Conservation (phyloP, 2,329 filamentous ascomycete genomes). For the Fonsecaea monophora region DNA sequence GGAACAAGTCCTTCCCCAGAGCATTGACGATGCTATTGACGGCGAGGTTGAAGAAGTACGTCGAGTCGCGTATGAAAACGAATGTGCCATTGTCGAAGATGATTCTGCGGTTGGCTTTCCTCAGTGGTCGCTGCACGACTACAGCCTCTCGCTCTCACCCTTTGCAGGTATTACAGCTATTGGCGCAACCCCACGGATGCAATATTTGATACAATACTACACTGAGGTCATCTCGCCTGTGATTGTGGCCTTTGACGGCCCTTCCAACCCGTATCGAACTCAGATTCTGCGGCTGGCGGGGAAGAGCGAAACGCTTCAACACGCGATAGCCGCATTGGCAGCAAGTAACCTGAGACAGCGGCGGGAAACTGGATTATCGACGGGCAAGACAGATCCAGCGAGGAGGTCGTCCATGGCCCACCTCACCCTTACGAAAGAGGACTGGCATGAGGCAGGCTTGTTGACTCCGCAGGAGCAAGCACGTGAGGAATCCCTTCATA, state of each 20-base stretch:
- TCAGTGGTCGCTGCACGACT: conserved; percentile 22
- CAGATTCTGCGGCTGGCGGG: conserved; percentile 80
- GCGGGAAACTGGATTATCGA: conserved; percentile 62
- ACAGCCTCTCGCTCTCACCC: conserved; percentile 31
- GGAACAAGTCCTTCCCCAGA: conserved; percentile 7
- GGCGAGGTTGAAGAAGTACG: conserved; percentile 41
- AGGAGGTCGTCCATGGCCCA: conserved; percentile 57
- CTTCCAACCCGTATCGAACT: conserved; percentile 82
- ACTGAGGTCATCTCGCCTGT: conserved; percentile 89
- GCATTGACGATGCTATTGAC: conserved; percentile 30
- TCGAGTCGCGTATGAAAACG: conserved; percentile 24
- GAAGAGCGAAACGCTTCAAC: conserved; percentile 81
- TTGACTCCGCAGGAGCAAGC: conserved; percentile 64
- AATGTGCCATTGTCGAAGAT: conserved; percentile 29
- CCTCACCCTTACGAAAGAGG: conserved; percentile 49
- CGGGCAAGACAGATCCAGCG: conserved; percentile 59
- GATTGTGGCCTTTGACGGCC: conserved; percentile 88
- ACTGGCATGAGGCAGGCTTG: conserved; percentile 52
- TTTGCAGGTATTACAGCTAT: conserved; percentile 47
- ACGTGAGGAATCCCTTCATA: conserved; percentile 81
- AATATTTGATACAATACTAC: conserved; percentile 92
- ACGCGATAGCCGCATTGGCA: conserved; percentile 87
- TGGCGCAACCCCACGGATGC: conserved; percentile 75
- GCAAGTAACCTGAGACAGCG: conserved; percentile 89
- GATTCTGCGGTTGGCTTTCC: conserved; percentile 20